Percentiles rank a stretch among this genome's conserved stretches.
These are phyloP conservation scores for Glarea lozoyensis DNA, from an alignment of 495 filamentous ascomycete species.

Conservation along the genomic window DNA sequence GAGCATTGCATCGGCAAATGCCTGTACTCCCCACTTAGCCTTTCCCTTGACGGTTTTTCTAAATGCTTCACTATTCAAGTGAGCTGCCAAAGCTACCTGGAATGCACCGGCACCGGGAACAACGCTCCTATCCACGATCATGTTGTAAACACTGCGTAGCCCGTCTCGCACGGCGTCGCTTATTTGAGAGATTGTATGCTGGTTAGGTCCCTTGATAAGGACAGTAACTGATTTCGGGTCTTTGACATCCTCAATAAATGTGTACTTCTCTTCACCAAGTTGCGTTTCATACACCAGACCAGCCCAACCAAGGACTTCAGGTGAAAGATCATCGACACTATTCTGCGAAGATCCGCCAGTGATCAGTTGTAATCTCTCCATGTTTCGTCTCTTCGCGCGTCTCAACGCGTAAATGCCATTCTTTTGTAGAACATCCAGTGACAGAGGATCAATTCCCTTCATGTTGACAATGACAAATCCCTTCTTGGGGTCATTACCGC, in stretches of 20 bases:
- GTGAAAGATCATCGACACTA: constrained; percentile 85
- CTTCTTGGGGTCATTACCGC: constrained; percentile 89
- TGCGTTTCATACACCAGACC: constrained; percentile 96
- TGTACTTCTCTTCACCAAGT: constrained; percentile 97
- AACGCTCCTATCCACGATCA: constrained; percentile 92
- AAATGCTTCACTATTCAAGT: constrained; percentile 76
- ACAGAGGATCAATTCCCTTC: constrained; percentile 96
- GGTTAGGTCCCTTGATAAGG: constrained; percentile 94
- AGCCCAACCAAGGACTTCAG: constrained; percentile 91
- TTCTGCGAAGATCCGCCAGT: constrained; percentile 89
- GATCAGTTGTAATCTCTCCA: constrained; percentile 93
- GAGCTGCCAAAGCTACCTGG: constrained; percentile 88
- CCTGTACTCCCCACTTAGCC: constrained; percentile 87
- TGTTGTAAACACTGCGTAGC: constrained; percentile 92
- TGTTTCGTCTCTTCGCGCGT: constrained; percentile 93
- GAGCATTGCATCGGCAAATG: constrained; percentile 88
- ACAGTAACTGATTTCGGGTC: constrained; percentile 98
- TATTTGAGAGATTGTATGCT: constrained; percentile 92
- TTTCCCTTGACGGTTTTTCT: constrained; percentile 89
- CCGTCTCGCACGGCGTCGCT: constrained; percentile 97
- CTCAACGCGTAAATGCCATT: constrained; percentile 93
- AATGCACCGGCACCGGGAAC: constrained; percentile 93
- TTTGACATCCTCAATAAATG: constrained; percentile 97
- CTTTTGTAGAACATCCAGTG: constrained; percentile 90
- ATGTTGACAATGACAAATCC: constrained; percentile 98